Percentiles rank a stretch among this genome's conserved stretches.
Conservation (phyloP, 2,329 filamentous ascomycete genomes). For the Penicillium psychrosexuale region DNA sequence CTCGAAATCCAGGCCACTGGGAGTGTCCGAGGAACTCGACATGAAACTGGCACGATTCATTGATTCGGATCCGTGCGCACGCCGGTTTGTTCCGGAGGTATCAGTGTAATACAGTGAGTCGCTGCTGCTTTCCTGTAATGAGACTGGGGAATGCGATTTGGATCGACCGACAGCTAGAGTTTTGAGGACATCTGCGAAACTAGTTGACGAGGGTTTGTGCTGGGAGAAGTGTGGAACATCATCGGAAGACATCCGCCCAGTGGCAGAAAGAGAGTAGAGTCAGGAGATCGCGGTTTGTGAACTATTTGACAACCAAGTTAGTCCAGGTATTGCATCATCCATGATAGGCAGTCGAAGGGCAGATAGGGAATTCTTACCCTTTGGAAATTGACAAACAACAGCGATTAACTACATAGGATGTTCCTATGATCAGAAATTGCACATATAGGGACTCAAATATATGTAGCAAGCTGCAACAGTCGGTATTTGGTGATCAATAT, state of each 20-base stretch:
- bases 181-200: conserved; percentile 44
- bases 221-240: conserved; percentile 38
- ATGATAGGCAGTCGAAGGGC: not conserved
- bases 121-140: conserved; percentile 29
- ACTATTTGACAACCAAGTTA: conserved; percentile 9
- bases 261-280: conserved; percentile 9
- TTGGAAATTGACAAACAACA: not conserved
- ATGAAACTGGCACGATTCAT: conserved; percentile 44
- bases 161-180: conserved; percentile 40
- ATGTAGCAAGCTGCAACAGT: conserved; percentile 10
- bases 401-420: conserved; percentile 11
- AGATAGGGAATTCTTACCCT: conserved; percentile 8
- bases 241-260: conserved; percentile 43
- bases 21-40: conserved; percentile 39
- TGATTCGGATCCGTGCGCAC: conserved; percentile 38
- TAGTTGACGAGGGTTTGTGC: conserved; percentile 38
- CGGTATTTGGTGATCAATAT: conserved; percentile 13
- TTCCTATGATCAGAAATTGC: conserved; percentile 4
- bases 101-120: conserved; percentile 34
- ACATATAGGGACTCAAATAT: conserved; percentile 14
- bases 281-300: not conserved
- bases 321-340: conserved; percentile 13
- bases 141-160: conserved; percentile 39
- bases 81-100: conserved; percentile 32
- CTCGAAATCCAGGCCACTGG: conserved; percentile 39